Percentiles rank a stretch among this genome's conserved stretches.
Evolutionary conservation across 2,329 filamentous ascomycete genomes (phyloP).

Genomic region (Scortechinia acanthostroma): DNA sequence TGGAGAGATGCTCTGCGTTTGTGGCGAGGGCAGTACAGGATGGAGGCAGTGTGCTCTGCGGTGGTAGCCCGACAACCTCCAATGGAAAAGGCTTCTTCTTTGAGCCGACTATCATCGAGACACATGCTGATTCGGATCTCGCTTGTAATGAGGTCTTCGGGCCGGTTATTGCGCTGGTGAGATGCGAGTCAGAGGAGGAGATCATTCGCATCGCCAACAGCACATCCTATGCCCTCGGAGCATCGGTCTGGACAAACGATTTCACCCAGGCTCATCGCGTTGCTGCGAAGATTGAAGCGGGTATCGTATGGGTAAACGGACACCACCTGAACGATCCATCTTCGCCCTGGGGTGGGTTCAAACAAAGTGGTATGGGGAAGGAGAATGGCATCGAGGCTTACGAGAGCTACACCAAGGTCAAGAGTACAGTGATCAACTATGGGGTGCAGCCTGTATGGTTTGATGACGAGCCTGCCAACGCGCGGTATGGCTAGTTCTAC

Average conservation of each 20-base stretch:
- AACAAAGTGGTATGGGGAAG: slow-evolving; percentile 61
- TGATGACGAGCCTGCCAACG: slow-evolving; percentile 41
- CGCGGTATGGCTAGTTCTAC: slow-evolving; percentile 49
- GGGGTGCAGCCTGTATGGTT: slow-evolving; percentile 64
- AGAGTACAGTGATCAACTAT: slow-evolving; percentile 67
- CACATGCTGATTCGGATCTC: slow-evolving; percentile 16
- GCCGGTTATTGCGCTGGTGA: slow-evolving; percentile 37
- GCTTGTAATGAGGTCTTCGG: slow-evolving; percentile 41
- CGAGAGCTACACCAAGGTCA: slow-evolving; percentile 47
- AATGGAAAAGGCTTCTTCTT: slow-evolving; percentile 41
- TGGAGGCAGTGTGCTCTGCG: no score
- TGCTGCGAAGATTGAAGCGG: slow-evolving; percentile 34
- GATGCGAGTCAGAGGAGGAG: slow-evolving; percentile 34
- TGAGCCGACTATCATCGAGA: slow-evolving; percentile 30
- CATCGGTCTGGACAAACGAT: slow-evolving; percentile 9
- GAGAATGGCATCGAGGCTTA: slow-evolving; percentile 67
- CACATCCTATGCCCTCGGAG: slow-evolving; percentile 29
- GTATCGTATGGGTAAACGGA: slow-evolving; percentile 36
- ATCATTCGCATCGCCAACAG: slow-evolving; percentile 37
- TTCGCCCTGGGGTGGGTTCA: slow-evolving; percentile 63
- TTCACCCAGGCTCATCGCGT: slow-evolving; percentile 23
- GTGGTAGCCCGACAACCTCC: no score
- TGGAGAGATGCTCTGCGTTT: no score
- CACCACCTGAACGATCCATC: slow-evolving; percentile 70
- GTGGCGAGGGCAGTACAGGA: no score